Base-by-base conservation (phyloP, 495 filamentous ascomycete species). In the Neurospora cerealis region DNA sequence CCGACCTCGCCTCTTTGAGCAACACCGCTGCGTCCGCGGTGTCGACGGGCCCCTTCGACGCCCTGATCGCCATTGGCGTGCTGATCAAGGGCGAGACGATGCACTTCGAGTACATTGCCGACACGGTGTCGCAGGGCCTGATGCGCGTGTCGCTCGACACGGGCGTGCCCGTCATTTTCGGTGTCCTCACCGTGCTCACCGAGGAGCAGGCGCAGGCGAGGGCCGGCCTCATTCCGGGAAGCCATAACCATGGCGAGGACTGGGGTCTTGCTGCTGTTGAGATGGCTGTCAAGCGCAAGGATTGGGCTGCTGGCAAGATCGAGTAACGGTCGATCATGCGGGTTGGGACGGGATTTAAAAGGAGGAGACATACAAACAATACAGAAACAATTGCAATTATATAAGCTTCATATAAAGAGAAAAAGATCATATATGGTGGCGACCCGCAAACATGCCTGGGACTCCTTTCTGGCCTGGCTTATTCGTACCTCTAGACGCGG, bases 81-180 rank as follows among this genome's bases (percentile, higher is more conserved):
- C 88, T 99, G 37, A 97, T 99, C 82, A 99, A 99, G 85, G 96
- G 96, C 76, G 92, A 96, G 80, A 99, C 96, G 21, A 97, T 97
- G 92, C 96, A 99, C 81, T 98, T 98, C 77, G 95, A 99, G 82
- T 97, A 98, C 81, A 98, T 98, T 74, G 86, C 95, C n/a, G 94
- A 97, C 74, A 90, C 93, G 44, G 93, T 95, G 28, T 92, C 89
- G 24, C 92, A 96, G 48, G 96, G 94, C 11, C 85, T 99, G 75
- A 99, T 99, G 96, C 91, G 92, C 71, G 90, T 99, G 71, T 93
- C 96, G 77, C 83, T 98, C 37, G 95, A 98, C 80, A 88, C 89
- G 17, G 93, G 93, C 19, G 87, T 95, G 38, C 96, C 96, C 28
- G 91, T 99, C 69, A 89, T 98, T 60, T 97, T 99, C 81, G 96